Evolutionary conservation across 75 land plant genomes (phyloP), one percentile per base, ranked within the genome.

Genomic region (Larix kaempferi): DNA sequence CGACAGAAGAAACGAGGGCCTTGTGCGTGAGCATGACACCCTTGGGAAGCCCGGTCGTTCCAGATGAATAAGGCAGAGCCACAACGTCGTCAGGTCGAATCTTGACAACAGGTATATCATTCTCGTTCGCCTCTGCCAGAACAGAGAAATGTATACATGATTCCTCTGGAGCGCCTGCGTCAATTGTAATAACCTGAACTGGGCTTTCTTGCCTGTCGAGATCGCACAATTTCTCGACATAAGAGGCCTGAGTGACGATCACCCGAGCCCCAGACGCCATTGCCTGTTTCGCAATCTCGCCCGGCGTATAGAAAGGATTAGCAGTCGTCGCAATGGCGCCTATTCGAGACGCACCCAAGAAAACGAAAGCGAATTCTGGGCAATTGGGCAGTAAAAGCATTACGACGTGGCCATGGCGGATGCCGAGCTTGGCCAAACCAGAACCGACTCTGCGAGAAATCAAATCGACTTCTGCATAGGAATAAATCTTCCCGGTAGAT

Each of bases 1-100:
- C 86, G 6, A 91, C 86, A 81, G 87, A 86, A 4, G 96, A 89
- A 8, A 93, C 86, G 19, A 84, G 71, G 0, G 90, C 80, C 41
- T 82, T 74, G 84, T 93, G 94, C 5, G 90, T 93, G 57, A 93
- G 81, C 94, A 93, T 91, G 54, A 93, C 95, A 1, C 91, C 96
- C 64, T 93, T 93, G 0, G 96, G 92, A 6, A 93, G 82, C 57
- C 96, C 96, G 13, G 94, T 91, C 2, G 96, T 93, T 5, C 96
- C 96, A 0, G 92, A 91, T 0, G 92, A 91, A 83, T 87, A 93
- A 0, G 96, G 96, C 79, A 93, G 79, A 66, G 92, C 96, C 73
- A 89, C 96, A 21, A 86, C 88, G 65, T 93, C 96, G 54, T 93
- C 94, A 2, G 92, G 78, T 12, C 76, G 35, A 64, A 89, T 80